Evolutionary conservation across 2,329 filamentous ascomycete species (phyloP), one percentile per base, ranked within the genome.

Genomic region (Talaromyces albobiverticillius): DNA sequence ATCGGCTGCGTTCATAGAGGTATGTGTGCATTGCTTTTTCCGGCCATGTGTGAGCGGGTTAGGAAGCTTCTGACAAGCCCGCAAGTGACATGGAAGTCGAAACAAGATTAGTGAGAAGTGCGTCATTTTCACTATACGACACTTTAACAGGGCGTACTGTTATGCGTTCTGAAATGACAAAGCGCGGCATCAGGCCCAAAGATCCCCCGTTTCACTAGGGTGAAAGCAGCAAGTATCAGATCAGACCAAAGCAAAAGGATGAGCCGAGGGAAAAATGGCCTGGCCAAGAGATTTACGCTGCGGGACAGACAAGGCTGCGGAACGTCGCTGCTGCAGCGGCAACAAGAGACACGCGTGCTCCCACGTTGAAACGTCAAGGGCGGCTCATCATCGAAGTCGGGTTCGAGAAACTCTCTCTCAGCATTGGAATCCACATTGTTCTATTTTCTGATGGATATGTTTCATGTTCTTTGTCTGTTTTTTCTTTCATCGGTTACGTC

Each of bases 41-140:
- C 2, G 40, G 13, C 10, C 7, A n/a, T 45, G 2, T 45, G 42
- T 40, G 36, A 40, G 36, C 32, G 16, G 23, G 14, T 26, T 45
- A n/a, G 23, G 42, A 25, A 29, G 4, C 14, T 25, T 16, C 23
- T 29, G 13, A 25, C 23, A 45, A 26, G 23, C 42, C 14, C n/a
- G 7, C 40, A 22, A 18, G 18, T 26, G 29, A 51, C 25, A 43
- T 16, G 25, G 31, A 51, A 16, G 38, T 20, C 13, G 31, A 16
- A 40, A 5, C 18, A 6, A 22, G 16, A n/a, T 38, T 16, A 45
- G 23, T 11, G 41, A 51, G 20, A 36, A 46, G 50, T 46, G 50
- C 50, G 41, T 40, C 41, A 52, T 52, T 46, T 51, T 29, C 41
- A 26, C 50, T 46, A 40, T 36, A n/a, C n/a, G 26, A 36, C 41